Percentiles rank a stretch among this genome's conserved stretches.
phyloP scores from a whole-genome alignment of 345 rosid species.

The Arabidopsis suecica region DNA sequence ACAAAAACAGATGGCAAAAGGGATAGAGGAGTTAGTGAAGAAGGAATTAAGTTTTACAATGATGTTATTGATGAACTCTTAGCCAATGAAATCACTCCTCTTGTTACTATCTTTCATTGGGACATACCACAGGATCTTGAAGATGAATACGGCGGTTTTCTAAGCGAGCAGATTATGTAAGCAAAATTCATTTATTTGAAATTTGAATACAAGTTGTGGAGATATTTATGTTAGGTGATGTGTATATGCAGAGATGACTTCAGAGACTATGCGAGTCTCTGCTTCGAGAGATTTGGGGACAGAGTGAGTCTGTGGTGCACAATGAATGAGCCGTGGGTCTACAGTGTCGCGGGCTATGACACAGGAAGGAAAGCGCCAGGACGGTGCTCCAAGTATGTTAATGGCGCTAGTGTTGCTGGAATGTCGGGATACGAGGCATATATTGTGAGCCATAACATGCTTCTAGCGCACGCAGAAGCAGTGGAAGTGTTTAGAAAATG shows the following conservation, averaged over 20 bases:
- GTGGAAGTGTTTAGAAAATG: constrained; percentile 47
- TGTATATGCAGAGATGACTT: constrained; percentile 51
- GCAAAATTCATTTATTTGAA: constrained; percentile 3
- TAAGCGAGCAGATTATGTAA: constrained; percentile 56
- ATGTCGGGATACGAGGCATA: constrained; percentile 49
- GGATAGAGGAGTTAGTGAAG: constrained; percentile 51
- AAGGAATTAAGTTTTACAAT: constrained; percentile 56
- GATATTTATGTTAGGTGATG: constrained; percentile 10
- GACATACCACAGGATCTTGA: constrained; percentile 59
- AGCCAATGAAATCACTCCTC: constrained; percentile 54
- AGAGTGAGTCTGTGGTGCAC: constrained; percentile 62
- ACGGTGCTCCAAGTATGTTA: constrained; percentile 44
- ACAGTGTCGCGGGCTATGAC: constrained; percentile 47
- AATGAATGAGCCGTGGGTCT: constrained; percentile 55
- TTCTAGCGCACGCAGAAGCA: constrained; percentile 46
- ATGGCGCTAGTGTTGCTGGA: constrained; percentile 45
- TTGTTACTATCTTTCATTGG: constrained; percentile 62
- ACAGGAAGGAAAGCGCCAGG: constrained; percentile 50
- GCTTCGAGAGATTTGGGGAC: constrained; percentile 59
- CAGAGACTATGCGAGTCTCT: constrained; percentile 49
- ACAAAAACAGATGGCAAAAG: constrained; percentile 41
- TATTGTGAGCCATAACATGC: constrained; percentile 47
- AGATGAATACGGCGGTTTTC: constrained; percentile 61
- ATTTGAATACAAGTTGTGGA: not conserved
- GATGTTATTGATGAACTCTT: constrained; percentile 60